These are phyloP conservation scores for Sophora flavescens DNA, from an alignment of 306 rosid genomes.

Conservation along the genomic window DNA sequence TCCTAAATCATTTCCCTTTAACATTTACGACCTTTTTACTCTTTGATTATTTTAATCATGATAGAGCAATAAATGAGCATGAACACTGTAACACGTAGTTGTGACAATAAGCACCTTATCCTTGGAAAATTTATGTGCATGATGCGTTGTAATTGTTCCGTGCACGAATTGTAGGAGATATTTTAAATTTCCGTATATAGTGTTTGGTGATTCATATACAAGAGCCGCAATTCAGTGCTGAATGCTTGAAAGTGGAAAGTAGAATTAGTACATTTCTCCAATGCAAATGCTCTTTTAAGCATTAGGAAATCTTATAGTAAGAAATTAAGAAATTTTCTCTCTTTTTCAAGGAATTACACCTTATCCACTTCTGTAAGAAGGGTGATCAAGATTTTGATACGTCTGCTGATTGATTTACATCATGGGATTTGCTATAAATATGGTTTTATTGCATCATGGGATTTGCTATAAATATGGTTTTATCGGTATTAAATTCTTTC, in stretches of 20 bases:
- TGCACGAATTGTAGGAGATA: conserved; percentile 39
- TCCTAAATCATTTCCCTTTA: not conserved
- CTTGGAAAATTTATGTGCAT: conserved; percentile 8
- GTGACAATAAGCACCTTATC: conserved; percentile 29
- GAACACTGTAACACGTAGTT: conserved; percentile 33
- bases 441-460: too few relatives aligned
- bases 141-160: conserved; percentile 32
- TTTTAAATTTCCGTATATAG: not conserved
- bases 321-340: not conserved
- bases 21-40: not conserved
- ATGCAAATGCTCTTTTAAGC: conserved; percentile 4
- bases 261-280: not conserved
- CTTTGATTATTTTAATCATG: not conserved
- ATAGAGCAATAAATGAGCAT: not conserved
- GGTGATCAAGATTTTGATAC: not conserved
- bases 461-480: not conserved
- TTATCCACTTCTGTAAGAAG: not conserved
- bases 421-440: conserved; percentile 6
- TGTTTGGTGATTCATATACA: conserved; percentile 14
- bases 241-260: not conserved
- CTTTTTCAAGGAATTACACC: not conserved
- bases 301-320: not conserved
- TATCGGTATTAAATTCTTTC: not conserved
- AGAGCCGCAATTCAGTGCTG: not conserved
- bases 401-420: conserved; percentile 30